Evolutionary conservation across 768 basidiomycete genomes (phyloP).

Genomic region (Trichaptum fuscoviolaceum): DNA sequence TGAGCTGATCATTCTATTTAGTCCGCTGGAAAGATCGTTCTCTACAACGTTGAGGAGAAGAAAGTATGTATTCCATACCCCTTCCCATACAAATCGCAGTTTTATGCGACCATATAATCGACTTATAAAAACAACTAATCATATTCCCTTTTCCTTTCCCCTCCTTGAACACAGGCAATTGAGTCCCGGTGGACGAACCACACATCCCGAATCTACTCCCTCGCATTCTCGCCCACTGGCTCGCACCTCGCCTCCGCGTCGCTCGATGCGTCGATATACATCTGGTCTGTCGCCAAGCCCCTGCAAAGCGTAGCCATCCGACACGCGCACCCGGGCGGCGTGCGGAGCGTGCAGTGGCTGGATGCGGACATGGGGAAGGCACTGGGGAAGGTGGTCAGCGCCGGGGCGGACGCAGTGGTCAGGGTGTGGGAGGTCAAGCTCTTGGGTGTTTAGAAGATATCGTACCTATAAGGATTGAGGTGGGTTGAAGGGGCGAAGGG

Average conservation of each 20-base stretch:
- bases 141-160: too few relatives aligned
- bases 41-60: conserved; percentile 66
- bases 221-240: conserved; percentile 72
- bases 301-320: conserved; percentile 74
- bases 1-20: conserved; percentile 23
- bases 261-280: conserved; percentile 88
- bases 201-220: conserved; percentile 70
- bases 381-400: conserved; percentile 50
- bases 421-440: conserved; percentile 62
- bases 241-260: conserved; percentile 82
- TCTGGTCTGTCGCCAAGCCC: conserved; percentile 74
- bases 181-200: conserved; percentile 86
- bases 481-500: too few relatives aligned
- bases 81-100: not conserved
- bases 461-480: too few relatives aligned
- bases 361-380: conserved; percentile 36
- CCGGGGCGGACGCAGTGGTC: conserved; percentile 81
- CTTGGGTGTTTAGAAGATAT: not conserved
- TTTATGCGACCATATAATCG: not conserved
- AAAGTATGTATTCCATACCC: conserved; percentile 36
- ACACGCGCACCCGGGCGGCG: conserved; percentile 84
- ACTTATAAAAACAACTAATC: not conserved
- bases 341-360: conserved; percentile 77
- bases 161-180: conserved; percentile 39
- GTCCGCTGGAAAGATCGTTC: conserved; percentile 76